A percentile compares a stretch with the other conserved stretches of the same genome.
These are phyloP conservation scores for Aspergillus sp. DNA, from an alignment of 2,329 filamentous ascomycete genomes.

Conservation along the genomic window DNA sequence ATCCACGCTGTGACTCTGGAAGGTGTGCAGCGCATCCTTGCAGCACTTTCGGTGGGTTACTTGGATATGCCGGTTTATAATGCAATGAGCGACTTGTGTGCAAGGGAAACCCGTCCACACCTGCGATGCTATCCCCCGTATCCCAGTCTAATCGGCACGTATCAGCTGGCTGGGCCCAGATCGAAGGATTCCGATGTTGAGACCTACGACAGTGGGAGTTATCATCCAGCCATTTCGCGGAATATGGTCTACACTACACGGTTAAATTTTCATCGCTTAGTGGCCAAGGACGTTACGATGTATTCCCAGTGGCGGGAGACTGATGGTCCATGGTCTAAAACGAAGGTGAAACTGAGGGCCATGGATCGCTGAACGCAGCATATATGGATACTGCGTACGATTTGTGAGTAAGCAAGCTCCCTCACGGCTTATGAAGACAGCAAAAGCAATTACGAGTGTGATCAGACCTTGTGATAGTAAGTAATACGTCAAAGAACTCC, in stretches of 20 bases:
- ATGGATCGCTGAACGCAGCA: slow-evolving; percentile 1
- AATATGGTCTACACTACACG: slow-evolving; percentile 25
- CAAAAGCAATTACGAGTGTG: too few relatives aligned
- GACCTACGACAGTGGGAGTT: slow-evolving; percentile 12
- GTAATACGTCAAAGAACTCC: not conserved
- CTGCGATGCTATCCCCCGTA: slow-evolving; percentile 40
- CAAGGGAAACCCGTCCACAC: slow-evolving; percentile 31
- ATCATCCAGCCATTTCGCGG: slow-evolving; percentile 13
- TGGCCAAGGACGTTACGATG: slow-evolving; percentile 15
- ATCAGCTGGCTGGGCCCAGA: slow-evolving; percentile 37
- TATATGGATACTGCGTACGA: too few relatives aligned
- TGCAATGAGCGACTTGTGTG: slow-evolving; percentile 48
- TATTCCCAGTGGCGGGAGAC: slow-evolving; percentile 20
- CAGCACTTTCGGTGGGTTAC: slow-evolving; percentile 25
- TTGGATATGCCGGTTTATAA: slow-evolving; percentile 40
- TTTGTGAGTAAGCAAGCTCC: too few relatives aligned
- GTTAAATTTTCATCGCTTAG: slow-evolving; percentile 22
- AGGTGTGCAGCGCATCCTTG: slow-evolving; percentile 38
- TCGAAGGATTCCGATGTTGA: slow-evolving; percentile 30
- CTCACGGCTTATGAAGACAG: too few relatives aligned
- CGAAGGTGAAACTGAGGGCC: slow-evolving; percentile 13
- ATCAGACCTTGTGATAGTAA: not conserved
- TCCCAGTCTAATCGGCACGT: slow-evolving; percentile 49
- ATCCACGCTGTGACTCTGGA: slow-evolving; percentile 37
- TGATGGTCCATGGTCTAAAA: slow-evolving; percentile 18